Evolutionary conservation across 495 filamentous ascomycete species (phyloP).

Genomic region (Pseudevernia furfuracea): DNA sequence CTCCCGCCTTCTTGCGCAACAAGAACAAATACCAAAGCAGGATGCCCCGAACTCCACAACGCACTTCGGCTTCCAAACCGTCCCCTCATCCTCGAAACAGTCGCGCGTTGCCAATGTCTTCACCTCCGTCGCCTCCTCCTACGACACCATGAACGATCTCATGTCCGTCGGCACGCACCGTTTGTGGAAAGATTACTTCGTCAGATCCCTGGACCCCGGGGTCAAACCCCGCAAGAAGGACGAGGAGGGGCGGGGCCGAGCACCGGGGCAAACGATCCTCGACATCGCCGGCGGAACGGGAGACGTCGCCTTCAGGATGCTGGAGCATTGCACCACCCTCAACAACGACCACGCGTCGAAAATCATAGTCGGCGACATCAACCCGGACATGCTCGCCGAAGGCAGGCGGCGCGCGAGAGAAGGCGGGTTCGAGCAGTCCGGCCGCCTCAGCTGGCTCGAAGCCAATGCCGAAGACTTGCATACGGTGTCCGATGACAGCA

Average conservation of each 20-base stretch:
- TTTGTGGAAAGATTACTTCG: slow-evolving; percentile 98
- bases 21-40: slow-evolving; percentile 33
- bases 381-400: slow-evolving; percentile 85
- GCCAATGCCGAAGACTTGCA: slow-evolving; percentile 81
- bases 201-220: slow-evolving; percentile 84
- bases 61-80: slow-evolving; percentile 88
- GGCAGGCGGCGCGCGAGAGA: slow-evolving; percentile 64
- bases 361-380: slow-evolving; percentile 92
- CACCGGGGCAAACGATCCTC: slow-evolving; percentile 63
- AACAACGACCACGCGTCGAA: slow-evolving; percentile 69
- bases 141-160: slow-evolving; percentile 97
- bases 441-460: slow-evolving; percentile 68
- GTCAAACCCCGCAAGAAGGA: slow-evolving; percentile 33
- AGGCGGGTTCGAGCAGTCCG: slow-evolving; percentile 50
- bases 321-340: slow-evolving; percentile 77
- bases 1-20: slow-evolving; percentile 34
- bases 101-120: slow-evolving; percentile 79
- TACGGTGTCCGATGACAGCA: slow-evolving; percentile 50
- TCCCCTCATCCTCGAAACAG: slow-evolving; percentile 77
- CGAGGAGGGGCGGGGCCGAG: neutral
- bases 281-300: slow-evolving; percentile 96
- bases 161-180: slow-evolving; percentile 98
- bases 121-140: slow-evolving; percentile 85
- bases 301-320: slow-evolving; percentile 95
- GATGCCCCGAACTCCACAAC: slow-evolving; percentile 54